A percentile compares a stretch with the other conserved stretches of the same genome.
phyloP scores from a whole-genome alignment of 495 filamentous ascomycete species.

The Aspergillus affinis region DNA sequence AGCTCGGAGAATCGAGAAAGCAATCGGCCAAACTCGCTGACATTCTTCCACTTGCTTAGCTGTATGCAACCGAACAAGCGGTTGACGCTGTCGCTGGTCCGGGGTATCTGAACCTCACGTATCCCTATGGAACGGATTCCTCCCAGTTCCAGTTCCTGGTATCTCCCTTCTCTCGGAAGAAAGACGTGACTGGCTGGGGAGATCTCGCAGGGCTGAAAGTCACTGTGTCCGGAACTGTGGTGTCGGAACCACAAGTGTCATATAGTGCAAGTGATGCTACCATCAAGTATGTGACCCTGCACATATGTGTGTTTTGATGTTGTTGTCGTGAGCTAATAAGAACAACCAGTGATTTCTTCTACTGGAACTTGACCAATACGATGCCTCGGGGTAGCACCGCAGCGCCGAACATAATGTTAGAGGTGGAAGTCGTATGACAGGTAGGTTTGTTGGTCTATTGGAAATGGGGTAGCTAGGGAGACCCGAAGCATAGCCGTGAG shows the following conservation, averaged over 20 bases:
- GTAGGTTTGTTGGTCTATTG: background rate
- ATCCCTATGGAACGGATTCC: conserved; percentile 29
- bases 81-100: conserved; percentile 33
- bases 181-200: conserved; percentile 26
- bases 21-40: no score
- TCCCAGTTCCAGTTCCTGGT: conserved; percentile 16
- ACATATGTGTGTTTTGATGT: conserved; percentile 7
- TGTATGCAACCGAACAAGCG: conserved; percentile 32
- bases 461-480: background rate
- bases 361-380: conserved; percentile 37
- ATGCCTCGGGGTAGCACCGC: conserved; percentile 29
- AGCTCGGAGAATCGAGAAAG: no score
- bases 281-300: conserved; percentile 18
- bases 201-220: conserved; percentile 29
- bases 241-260: conserved; percentile 10
- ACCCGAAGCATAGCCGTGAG: background rate
- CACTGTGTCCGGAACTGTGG: conserved; percentile 11
- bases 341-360: conserved; percentile 31
- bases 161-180: conserved; percentile 18
- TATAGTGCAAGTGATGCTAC: conserved; percentile 15
- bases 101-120: conserved; percentile 34
- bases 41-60: conserved; percentile 8
- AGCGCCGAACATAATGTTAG: conserved; percentile 27
- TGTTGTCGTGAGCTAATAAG: no score
- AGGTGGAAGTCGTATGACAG: conserved; percentile 18